These are phyloP conservation scores for Boletus edulis DNA, from an alignment of 768 basidiomycete species.

Conservation along the genomic window DNA sequence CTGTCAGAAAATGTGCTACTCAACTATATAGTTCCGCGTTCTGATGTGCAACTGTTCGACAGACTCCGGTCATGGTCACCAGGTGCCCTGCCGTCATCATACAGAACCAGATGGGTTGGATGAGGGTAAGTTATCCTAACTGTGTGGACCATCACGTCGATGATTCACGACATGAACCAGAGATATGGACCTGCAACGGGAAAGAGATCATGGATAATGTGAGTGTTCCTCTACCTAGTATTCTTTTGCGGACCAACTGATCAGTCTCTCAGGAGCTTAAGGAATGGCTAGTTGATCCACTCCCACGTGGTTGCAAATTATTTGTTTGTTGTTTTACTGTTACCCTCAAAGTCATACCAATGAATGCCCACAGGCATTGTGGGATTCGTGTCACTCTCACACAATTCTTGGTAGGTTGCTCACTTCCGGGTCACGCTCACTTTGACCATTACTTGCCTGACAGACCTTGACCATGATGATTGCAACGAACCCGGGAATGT, in stretches of 20 bases:
- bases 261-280: slow-evolving; percentile 17
- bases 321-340: slow-evolving; percentile 20
- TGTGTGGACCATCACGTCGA: background rate
- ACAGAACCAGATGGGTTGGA: slow-evolving; percentile 52
- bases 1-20: slow-evolving; percentile 34
- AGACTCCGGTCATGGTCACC: slow-evolving; percentile 53
- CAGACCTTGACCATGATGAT: slow-evolving; percentile 26
- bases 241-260: slow-evolving; percentile 33
- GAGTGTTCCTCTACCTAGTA: slow-evolving; percentile 13
- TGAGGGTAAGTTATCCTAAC: slow-evolving; percentile 38
- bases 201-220: slow-evolving; percentile 25
- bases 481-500: slow-evolving; percentile 21
- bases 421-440: background rate
- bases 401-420: slow-evolving; percentile 25
- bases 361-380: slow-evolving; percentile 19
- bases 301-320: slow-evolving; percentile 26
- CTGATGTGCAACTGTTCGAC: background rate
- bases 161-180: slow-evolving; percentile 6
- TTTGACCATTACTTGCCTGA: background rate
- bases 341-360: background rate
- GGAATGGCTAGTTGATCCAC: slow-evolving; percentile 22
- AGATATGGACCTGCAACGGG: slow-evolving; percentile 8
- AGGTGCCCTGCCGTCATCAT: slow-evolving; percentile 40
- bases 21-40: background rate
- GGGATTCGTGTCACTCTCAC: slow-evolving; percentile 30